These are phyloP conservation scores for Kernera saxatilis DNA, from an alignment of 345 rosid species.

Conservation along the genomic window DNA sequence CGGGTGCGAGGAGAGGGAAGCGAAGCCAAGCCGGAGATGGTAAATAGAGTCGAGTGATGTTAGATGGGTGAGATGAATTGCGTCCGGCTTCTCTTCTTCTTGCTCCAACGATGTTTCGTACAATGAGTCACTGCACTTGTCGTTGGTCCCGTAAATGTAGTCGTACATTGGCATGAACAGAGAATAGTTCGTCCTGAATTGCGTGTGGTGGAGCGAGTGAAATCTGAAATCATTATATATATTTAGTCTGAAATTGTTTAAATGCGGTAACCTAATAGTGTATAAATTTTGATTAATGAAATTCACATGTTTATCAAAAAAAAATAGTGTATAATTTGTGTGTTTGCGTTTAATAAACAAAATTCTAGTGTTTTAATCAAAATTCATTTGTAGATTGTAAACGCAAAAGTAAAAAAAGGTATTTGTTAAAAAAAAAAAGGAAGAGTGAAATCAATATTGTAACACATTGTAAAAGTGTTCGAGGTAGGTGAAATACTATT, in stretches of 20 bases:
- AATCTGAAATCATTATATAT: conserved; percentile 13
- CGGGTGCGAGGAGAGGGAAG: conserved; percentile 51
- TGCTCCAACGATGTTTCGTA: conserved; percentile 32
- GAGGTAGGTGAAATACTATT: neutral
- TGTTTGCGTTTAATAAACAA: neutral
- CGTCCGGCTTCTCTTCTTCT: conserved; percentile 41
- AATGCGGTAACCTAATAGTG: neutral
- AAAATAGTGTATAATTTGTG: neutral
- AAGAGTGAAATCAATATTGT: neutral
- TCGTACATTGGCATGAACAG: conserved; percentile 54
- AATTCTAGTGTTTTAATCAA: neutral
- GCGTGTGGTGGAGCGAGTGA: conserved; percentile 54
- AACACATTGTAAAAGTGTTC: neutral
- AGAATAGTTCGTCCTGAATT: conserved; percentile 47
- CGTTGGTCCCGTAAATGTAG: conserved; percentile 39
- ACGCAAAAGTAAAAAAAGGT: neutral
- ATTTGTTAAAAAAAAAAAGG: neutral
- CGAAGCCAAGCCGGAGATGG: conserved; percentile 48
- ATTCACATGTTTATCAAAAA: too few species aligned
- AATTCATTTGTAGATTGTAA: neutral
- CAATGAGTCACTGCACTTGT: conserved; percentile 29
- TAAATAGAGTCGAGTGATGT: conserved; percentile 54
- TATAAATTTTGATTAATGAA: too few species aligned
- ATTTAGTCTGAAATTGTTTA: neutral
- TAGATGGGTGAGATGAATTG: conserved; percentile 53